Evolutionary conservation across 2,329 filamentous ascomycete genomes (phyloP).

Genomic region (Microsporum audouinii): DNA sequence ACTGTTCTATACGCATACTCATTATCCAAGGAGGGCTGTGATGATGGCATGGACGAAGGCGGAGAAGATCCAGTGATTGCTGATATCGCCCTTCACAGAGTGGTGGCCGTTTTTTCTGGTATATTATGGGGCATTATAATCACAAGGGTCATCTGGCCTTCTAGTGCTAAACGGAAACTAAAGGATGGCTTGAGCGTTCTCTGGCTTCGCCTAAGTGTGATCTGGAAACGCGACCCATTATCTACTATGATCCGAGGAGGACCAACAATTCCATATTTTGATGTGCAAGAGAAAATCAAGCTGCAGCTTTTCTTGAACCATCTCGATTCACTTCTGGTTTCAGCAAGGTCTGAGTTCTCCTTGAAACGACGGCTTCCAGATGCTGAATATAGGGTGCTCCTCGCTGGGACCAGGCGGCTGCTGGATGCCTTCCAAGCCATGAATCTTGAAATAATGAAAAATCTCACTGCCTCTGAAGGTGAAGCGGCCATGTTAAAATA

Average conservation of each 20-base stretch:
- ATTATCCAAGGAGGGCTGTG: constrained; percentile 64
- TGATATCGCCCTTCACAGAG: constrained; percentile 77
- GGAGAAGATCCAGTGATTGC: constrained; percentile 72
- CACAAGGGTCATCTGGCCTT: constrained; percentile 84
- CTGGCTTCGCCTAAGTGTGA: constrained; percentile 86
- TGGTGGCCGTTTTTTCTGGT: constrained; percentile 73
- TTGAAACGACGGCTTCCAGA: constrained; percentile 77
- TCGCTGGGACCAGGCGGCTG: constrained; percentile 70
- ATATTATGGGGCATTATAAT: constrained; percentile 88
- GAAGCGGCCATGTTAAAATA: constrained; percentile 70
- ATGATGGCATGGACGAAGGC: constrained; percentile 76
- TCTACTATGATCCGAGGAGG: constrained; percentile 54
- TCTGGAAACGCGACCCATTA: constrained; percentile 90
- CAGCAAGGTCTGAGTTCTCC: constrained; percentile 78
- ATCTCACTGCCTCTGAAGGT: constrained; percentile 61
- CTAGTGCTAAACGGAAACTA: constrained; percentile 76
- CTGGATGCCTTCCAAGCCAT: constrained; percentile 93
- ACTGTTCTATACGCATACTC: constrained; percentile 91
- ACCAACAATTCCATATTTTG: constrained; percentile 61
- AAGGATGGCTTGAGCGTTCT: constrained; percentile 82
- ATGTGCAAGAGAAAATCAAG: constrained; percentile 73
- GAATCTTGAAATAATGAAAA: constrained; percentile 81
- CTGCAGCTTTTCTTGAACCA: constrained; percentile 67
- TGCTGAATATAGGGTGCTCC: constrained; percentile 58
- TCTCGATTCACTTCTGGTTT: constrained; percentile 59